phyloP scores from a whole-genome alignment of 768 basidiomycete species.

The Sarcodon aspratus region DNA sequence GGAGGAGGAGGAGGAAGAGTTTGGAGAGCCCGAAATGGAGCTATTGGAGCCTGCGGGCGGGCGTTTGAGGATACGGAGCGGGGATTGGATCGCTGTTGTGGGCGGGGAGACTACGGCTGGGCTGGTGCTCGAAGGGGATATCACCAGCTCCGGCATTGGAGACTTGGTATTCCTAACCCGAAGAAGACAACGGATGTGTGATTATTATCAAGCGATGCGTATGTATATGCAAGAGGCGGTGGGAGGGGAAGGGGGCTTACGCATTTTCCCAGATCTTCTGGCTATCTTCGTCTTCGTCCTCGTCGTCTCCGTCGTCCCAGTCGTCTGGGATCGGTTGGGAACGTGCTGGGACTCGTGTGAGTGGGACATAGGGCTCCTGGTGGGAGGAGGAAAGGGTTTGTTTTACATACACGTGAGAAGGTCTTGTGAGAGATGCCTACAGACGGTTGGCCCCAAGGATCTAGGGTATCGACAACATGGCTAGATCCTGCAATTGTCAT shows the following conservation, averaged over 20 bases:
- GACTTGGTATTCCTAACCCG: conserved; percentile 39
- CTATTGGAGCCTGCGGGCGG: conserved; percentile 22
- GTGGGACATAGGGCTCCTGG: neutral
- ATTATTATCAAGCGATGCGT: neutral
- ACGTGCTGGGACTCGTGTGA: neutral
- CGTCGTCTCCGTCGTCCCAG: conserved; percentile 51
- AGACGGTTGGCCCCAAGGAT: neutral
- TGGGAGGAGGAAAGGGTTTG: neutral
- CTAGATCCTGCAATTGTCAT: no score
- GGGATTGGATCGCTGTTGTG: conserved; percentile 44
- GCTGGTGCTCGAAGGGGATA: conserved; percentile 26
- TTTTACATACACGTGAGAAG: neutral
- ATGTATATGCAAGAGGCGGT: conserved; percentile 1
- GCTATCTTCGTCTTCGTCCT: conserved; percentile 31
- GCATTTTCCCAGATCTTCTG: conserved; percentile 60
- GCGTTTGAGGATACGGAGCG: conserved; percentile 65
- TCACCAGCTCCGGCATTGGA: conserved; percentile 59
- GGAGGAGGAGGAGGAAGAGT: conserved; percentile 8
- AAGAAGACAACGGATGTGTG: neutral
- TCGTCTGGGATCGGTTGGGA: conserved; percentile 27
- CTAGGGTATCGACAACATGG: neutral
- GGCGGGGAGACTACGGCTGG: conserved; percentile 31
- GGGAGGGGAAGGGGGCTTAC: conserved; percentile 29
- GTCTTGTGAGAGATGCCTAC: neutral
- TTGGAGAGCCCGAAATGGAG: conserved; percentile 1